These are phyloP conservation scores for Ogataea hybrid DNA, from an alignment of 1,139 yeast species.

Conservation along the genomic window DNA sequence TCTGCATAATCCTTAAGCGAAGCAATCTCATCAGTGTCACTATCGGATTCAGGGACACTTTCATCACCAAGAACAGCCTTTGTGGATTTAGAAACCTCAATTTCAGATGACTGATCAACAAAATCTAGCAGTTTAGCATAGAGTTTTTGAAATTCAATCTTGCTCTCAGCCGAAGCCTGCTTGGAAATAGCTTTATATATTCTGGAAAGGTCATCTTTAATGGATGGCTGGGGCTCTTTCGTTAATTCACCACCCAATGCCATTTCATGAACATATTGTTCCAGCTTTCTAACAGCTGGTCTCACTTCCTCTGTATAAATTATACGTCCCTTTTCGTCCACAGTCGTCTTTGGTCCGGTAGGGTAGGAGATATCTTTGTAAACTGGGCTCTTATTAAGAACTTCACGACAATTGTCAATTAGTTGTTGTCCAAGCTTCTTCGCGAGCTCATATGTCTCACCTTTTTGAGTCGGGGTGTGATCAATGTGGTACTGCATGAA, in stretches of 20 bases:
- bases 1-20: conserved; percentile 73
- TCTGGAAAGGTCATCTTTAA: conserved; percentile 79
- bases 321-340: conserved; percentile 86
- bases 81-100: conserved; percentile 49
- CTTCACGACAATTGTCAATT: conserved; percentile 93
- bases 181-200: conserved; percentile 79
- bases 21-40: conserved; percentile 73
- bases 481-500: conserved; percentile 98
- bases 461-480: conserved; percentile 84
- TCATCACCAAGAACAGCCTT: conserved; percentile 40
- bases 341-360: conserved; percentile 90
- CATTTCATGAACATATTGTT: conserved; percentile 95
- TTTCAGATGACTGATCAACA: conserved; percentile 67
- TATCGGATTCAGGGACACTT: conserved; percentile 52
- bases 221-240: conserved; percentile 63
- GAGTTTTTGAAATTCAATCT: conserved; percentile 74
- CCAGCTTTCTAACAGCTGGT: conserved; percentile 89
- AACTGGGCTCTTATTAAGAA: conserved; percentile 73
- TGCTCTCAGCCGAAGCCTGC: conserved; percentile 62
- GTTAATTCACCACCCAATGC: conserved; percentile 92
- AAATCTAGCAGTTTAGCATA: conserved; percentile 76
- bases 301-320: conserved; percentile 82
- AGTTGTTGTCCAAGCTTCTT: conserved; percentile 88
- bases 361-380: conserved; percentile 93
- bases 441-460: conserved; percentile 86